Conservation (phyloP, 2,329 filamentous ascomycete genomes). For the Penicillium concentricum region DNA sequence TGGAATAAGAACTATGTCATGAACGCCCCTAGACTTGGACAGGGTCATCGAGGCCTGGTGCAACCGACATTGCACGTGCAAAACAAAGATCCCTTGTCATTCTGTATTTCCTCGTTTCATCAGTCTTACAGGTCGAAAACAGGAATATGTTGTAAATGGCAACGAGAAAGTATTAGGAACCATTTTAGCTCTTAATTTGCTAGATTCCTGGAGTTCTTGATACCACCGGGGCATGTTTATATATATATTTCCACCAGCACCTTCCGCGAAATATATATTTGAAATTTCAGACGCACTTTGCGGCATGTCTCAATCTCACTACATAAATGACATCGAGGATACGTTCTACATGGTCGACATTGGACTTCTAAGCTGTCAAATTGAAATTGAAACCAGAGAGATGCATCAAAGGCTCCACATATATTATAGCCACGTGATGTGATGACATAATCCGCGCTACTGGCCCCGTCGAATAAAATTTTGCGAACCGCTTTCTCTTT, state of each 20-base stretch:
- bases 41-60: no score
- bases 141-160: no score
- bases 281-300: neutral
- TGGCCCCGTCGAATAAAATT: conserved; percentile 3
- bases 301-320: neutral
- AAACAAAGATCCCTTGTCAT: no score
- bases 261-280: neutral
- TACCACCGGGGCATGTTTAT: no score
- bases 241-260: neutral
- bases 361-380: neutral
- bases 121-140: no score
- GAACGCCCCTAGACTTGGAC: no score
- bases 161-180: no score
- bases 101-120: no score
- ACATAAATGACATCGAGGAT: neutral
- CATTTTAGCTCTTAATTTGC: no score
- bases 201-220: no score
- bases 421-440: neutral
- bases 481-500: conserved; percentile 16
- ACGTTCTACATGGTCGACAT: neutral
- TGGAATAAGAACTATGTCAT: no score
- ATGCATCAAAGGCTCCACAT: neutral
- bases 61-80: no score
- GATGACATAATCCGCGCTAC: conserved; percentile 9
- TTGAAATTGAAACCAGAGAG: neutral